Percentiles rank a stretch among this genome's conserved stretches.
Evolutionary conservation across 129 eudicot genomes (phyloP).

Genomic region (Flaveria bidentis): DNA sequence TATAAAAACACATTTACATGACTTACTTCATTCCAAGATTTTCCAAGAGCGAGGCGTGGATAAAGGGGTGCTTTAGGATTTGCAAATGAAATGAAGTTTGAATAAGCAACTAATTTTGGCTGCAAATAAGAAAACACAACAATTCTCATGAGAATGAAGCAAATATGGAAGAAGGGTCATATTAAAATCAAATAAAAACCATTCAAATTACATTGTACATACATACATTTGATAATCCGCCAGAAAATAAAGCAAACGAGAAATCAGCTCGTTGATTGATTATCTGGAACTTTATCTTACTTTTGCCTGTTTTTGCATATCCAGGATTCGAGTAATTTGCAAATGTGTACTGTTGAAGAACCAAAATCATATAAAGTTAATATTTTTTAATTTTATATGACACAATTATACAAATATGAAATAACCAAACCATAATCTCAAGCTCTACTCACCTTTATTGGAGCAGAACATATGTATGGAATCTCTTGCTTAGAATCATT

Average conservation of each 20-base stretch:
- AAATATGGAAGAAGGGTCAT: not conserved
- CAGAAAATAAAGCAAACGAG: slow-evolving; percentile 74
- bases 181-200: no score
- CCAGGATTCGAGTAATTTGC: slow-evolving; percentile 56
- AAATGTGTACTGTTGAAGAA: slow-evolving; percentile 59
- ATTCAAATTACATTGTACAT: not conserved
- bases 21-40: slow-evolving; percentile 87
- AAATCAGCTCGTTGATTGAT: slow-evolving; percentile 82
- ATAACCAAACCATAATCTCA: not conserved
- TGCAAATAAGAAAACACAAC: slow-evolving; percentile 42
- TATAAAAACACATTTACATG: not conserved
- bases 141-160: not conserved
- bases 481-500: slow-evolving; percentile 40
- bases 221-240: slow-evolving; percentile 71
- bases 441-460: slow-evolving; percentile 59
- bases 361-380: slow-evolving; percentile 7
- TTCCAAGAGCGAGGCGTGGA: slow-evolving; percentile 88
- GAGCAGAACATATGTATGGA: slow-evolving; percentile 80
- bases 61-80: slow-evolving; percentile 86
- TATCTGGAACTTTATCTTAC: slow-evolving; percentile 53
- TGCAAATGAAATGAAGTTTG: slow-evolving; percentile 61
- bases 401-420: not conserved
- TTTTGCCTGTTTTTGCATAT: slow-evolving; percentile 60
- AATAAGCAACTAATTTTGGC: slow-evolving; percentile 76
- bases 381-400: not conserved